A percentile compares a stretch with the other conserved stretches of the same genome.
phyloP scores from a whole-genome alignment of 139 green algal genomes.

The Chlorella sp. region DNA sequence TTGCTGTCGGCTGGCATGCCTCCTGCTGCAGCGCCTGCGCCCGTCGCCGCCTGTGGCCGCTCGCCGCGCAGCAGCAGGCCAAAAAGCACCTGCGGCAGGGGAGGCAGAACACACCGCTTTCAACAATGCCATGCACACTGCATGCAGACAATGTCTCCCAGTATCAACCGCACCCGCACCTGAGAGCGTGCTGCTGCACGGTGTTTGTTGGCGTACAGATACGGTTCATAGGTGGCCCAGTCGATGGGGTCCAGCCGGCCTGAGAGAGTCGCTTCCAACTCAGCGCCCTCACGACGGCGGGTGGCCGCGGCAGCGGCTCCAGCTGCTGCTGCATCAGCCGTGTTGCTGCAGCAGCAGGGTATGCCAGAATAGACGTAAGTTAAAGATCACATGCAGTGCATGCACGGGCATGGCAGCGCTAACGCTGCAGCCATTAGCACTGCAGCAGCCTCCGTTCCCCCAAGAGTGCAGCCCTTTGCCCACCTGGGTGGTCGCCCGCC shows the following conservation, averaged over 20 bases:
- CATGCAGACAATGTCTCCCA: too few species aligned
- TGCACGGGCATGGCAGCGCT: too few species aligned
- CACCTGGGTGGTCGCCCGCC: neutral
- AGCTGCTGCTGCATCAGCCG: neutral
- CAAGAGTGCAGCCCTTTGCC: neutral
- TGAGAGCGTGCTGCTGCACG: conserved; percentile 59
- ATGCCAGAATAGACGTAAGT: too few species aligned
- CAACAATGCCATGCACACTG: neutral
- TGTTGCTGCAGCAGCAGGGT: neutral
- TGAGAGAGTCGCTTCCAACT: conserved; percentile 66
- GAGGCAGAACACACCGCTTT: neutral
- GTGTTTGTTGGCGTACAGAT: conserved; percentile 86
- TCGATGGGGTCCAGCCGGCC: conserved; percentile 95
- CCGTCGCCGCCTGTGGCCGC: conserved; percentile 22
- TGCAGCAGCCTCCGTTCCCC: too few species aligned
- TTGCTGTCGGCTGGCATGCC: conserved; percentile 67
- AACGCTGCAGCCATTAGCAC: too few species aligned
- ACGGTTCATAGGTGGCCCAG: conserved; percentile 97
- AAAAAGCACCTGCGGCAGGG: conserved; percentile 67
- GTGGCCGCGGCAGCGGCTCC: conserved; percentile 43
- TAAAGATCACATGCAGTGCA: too few species aligned
- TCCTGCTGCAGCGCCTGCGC: neutral
- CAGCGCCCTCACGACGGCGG: conserved; percentile 31
- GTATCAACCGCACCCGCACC: conserved; percentile 8
- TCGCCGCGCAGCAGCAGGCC: conserved; percentile 73